These are phyloP conservation scores for Leucogyrophana mollusca DNA, from an alignment of 768 basidiomycete genomes.

Conservation along the genomic window DNA sequence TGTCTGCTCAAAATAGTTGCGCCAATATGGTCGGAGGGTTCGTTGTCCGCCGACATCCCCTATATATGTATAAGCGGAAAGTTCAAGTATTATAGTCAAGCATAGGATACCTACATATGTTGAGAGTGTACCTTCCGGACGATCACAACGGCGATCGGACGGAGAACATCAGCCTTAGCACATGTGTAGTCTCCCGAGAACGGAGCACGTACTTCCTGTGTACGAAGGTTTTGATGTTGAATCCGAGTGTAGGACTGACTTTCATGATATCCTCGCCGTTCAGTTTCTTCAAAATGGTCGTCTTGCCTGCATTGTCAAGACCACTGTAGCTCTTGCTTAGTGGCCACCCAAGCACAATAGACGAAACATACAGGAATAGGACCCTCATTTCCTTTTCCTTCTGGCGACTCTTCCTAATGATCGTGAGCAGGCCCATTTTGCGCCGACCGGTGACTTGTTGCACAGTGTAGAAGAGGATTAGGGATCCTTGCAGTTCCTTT, in stretches of 20 bases:
- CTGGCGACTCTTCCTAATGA: constrained; percentile 92
- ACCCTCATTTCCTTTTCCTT: constrained; percentile 98
- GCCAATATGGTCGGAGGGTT: constrained; percentile 95
- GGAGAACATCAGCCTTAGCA: constrained; percentile 19
- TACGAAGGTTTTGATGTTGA: constrained; percentile 97
- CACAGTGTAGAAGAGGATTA: no score
- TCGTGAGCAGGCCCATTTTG: constrained; percentile 89
- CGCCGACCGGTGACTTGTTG: not conserved
- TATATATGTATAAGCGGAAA: constrained; percentile 28
- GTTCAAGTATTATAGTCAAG: constrained; percentile 5
- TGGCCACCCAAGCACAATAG: constrained; percentile 5
- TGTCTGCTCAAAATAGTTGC: constrained; percentile 98
- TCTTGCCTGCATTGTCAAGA: constrained; percentile 98
- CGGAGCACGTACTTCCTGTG: constrained; percentile 71
- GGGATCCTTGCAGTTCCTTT: no score
- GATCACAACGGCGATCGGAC: constrained; percentile 15
- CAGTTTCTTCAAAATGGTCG: constrained; percentile 94
- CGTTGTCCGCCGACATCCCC: constrained; percentile 99
- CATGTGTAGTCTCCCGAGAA: constrained; percentile 11
- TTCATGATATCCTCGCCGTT: constrained; percentile 87
- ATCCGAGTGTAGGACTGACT: constrained; percentile 93
- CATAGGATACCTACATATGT: constrained; percentile 40
- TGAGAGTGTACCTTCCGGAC: constrained; percentile 38
- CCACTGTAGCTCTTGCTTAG: constrained; percentile 56
- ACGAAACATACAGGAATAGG: constrained; percentile 73